These are phyloP conservation scores for Castanea crenata DNA, from an alignment of 306 rosid species.

Conservation along the genomic window DNA sequence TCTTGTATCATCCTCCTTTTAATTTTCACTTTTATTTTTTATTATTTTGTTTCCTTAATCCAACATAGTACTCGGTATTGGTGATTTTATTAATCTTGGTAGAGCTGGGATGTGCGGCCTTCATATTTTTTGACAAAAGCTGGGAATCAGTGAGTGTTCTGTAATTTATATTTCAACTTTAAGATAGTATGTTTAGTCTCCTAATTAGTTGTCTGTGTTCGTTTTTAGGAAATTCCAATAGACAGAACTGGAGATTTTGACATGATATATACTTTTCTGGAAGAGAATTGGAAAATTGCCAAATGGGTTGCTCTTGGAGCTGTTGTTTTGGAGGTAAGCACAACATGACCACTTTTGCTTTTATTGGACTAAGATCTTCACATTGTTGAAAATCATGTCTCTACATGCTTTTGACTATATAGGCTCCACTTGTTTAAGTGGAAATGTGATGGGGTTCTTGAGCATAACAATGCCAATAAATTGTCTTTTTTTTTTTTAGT, in stretches of 20 bases:
- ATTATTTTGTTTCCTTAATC: constrained; percentile 62
- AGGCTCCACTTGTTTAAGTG: not conserved
- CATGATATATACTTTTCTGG: constrained; percentile 60
- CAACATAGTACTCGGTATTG: constrained; percentile 64
- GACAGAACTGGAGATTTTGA: constrained; percentile 80
- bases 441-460: not conserved
- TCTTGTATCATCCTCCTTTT: not conserved
- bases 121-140: constrained; percentile 81
- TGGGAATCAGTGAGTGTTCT: constrained; percentile 68
- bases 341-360: constrained; percentile 1
- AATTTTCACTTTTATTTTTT: not conserved
- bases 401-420: not conserved
- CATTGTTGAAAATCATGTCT: not conserved
- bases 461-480: not conserved
- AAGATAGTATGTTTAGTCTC: constrained; percentile 20
- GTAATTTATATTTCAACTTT: constrained; percentile 26
- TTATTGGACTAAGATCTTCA: constrained; percentile 8
- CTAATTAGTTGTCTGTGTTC: constrained; percentile 23
- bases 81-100: constrained; percentile 68
- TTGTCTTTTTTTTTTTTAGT: not conserved
- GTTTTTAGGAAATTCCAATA: constrained; percentile 66
- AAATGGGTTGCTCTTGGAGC: constrained; percentile 92
- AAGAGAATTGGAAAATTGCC: constrained; percentile 63
- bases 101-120: constrained; percentile 85
- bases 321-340: constrained; percentile 76